Conservation (phyloP, 306 rosid species). For the Betula pendula region DNA sequence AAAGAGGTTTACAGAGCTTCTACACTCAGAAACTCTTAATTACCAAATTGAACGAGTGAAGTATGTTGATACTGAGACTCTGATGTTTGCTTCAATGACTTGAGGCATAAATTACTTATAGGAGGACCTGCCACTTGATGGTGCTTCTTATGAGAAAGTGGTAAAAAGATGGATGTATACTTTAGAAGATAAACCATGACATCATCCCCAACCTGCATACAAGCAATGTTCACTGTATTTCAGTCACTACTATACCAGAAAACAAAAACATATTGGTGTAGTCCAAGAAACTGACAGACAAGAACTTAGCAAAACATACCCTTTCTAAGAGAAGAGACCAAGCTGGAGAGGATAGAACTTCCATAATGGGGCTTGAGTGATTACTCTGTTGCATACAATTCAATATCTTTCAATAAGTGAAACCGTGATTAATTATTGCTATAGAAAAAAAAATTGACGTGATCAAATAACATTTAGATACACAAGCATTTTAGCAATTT, state of each 20-base stretch:
- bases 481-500: not conserved
- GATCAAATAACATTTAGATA: not conserved
- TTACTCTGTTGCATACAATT: constrained; percentile 43
- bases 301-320: constrained; percentile 47
- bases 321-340: constrained; percentile 72
- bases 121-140: constrained; percentile 73
- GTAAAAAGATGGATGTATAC: constrained; percentile 63
- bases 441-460: constrained; percentile 11
- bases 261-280: constrained; percentile 1
- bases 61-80: constrained; percentile 33
- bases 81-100: constrained; percentile 23
- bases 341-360: constrained; percentile 55
- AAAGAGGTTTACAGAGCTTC: constrained; percentile 11
- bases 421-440: constrained; percentile 14
- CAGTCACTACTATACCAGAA: not conserved
- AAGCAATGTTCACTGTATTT: constrained; percentile 19
- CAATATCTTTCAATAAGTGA: not conserved
- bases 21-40: constrained; percentile 12
- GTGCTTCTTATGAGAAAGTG: constrained; percentile 43
- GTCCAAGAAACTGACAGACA: not conserved
- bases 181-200: constrained; percentile 54
- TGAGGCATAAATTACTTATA: constrained; percentile 41
- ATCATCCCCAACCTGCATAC: constrained; percentile 64
- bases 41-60: constrained; percentile 41
- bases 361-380: constrained; percentile 47